Conservation (phyloP, 106 monocot genomes). For the Apostasia shenzhenica region DNA sequence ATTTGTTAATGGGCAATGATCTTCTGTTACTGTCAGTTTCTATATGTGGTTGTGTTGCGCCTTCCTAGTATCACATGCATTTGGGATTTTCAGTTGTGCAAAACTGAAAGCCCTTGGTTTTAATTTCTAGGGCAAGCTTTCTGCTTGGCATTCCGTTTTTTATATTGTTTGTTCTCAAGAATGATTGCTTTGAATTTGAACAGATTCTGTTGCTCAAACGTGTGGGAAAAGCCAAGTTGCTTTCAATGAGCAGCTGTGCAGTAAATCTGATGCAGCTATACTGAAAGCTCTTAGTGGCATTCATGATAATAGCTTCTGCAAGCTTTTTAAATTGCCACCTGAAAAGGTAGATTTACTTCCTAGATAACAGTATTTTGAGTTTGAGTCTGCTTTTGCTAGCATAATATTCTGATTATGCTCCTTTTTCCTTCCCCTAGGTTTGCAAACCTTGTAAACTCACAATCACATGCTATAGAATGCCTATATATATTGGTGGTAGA, state of each 20-base stretch:
- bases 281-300: slow-evolving; percentile 42
- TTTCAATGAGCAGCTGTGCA: slow-evolving; percentile 16
- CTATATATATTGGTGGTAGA: slow-evolving; percentile 87
- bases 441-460: slow-evolving; percentile 47
- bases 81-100: too few species aligned
- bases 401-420: neutral
- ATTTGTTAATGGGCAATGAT: neutral
- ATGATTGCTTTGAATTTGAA: too few species aligned
- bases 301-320: slow-evolving; percentile 48
- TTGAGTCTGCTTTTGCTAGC: neutral
- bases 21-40: neutral
- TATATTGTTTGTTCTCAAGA: too few species aligned
- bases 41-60: too few species aligned
- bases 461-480: slow-evolving; percentile 45
- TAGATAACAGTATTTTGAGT: neutral
- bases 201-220: neutral
- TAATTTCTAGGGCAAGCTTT: too few species aligned
- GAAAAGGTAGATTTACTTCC: slow-evolving; percentile 40
- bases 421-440: slow-evolving; percentile 21
- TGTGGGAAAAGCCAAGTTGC: slow-evolving; percentile 2
- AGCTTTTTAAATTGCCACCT: slow-evolving; percentile 46
- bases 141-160: too few species aligned
- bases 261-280: slow-evolving; percentile 58
- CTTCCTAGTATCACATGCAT: too few species aligned
- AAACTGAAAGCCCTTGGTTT: too few species aligned